Percentiles rank a stretch among this genome's conserved stretches.
Evolutionary conservation across 2,329 filamentous ascomycete species (phyloP).

Genomic region (Didymellaceae sp.): DNA sequence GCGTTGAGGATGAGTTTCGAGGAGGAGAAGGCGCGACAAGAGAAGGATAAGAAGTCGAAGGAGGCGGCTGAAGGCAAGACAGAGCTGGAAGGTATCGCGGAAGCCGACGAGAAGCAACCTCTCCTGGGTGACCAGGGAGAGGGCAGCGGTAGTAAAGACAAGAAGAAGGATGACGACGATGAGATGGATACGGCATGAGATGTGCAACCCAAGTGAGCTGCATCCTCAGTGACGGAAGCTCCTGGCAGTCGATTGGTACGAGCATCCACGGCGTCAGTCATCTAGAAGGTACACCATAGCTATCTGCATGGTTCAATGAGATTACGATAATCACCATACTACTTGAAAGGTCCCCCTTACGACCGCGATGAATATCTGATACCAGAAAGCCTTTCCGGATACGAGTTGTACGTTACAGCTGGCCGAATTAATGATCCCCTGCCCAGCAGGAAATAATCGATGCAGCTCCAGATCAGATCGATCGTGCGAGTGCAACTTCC

Average conservation of each 20-base stretch:
- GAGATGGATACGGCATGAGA: slow-evolving; percentile 89
- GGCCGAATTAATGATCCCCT: no score
- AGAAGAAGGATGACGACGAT: slow-evolving; percentile 64
- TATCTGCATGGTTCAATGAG: slow-evolving; percentile 27
- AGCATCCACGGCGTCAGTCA: slow-evolving; percentile 39
- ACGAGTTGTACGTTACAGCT: no score
- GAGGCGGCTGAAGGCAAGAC: slow-evolving; percentile 74
- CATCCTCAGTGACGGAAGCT: slow-evolving; percentile 2
- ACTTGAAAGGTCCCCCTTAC: no score
- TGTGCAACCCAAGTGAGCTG: neutral
- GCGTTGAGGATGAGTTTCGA: slow-evolving; percentile 97
- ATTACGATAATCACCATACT: slow-evolving; percentile 18
- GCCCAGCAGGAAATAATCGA: no score
- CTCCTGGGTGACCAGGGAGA: slow-evolving; percentile 70
- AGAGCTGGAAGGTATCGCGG: slow-evolving; percentile 80
- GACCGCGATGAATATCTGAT: no score
- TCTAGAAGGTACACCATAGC: slow-evolving; percentile 29
- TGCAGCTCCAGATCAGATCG: no score
- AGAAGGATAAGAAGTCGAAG: slow-evolving; percentile 80
- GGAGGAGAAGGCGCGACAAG: slow-evolving; percentile 93
- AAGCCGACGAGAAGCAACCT: slow-evolving; percentile 67
- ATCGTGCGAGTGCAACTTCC: no score
- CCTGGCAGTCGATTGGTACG: slow-evolving; percentile 13
- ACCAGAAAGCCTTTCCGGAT: no score
- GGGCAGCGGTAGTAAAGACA: slow-evolving; percentile 64